These are phyloP conservation scores for Penicillium steckii DNA, from an alignment of 495 filamentous ascomycete genomes.

Conservation along the genomic window DNA sequence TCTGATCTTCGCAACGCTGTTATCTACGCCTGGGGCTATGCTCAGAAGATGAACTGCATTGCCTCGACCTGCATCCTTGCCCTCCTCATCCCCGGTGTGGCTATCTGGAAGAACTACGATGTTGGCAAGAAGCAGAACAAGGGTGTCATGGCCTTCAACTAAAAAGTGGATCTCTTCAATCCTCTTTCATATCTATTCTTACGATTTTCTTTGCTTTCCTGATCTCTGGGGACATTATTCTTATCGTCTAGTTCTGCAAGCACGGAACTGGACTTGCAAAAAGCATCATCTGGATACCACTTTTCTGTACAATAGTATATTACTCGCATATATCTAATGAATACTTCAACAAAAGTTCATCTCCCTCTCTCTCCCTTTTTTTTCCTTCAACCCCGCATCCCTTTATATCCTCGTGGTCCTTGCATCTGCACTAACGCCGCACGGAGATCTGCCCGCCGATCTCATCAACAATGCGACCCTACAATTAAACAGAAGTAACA, in stretches of 20 bases:
- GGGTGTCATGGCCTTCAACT: conserved; percentile 34
- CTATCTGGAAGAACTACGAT: conserved; percentile 45
- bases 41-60: conserved; percentile 56
- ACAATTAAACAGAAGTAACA: conserved; percentile 9
- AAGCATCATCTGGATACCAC: too few relatives aligned
- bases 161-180: not conserved
- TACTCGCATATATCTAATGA: too few relatives aligned
- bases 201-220: not conserved
- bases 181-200: not conserved
- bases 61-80: conserved; percentile 44
- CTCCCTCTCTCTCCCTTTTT: too few relatives aligned
- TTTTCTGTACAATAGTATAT: too few relatives aligned
- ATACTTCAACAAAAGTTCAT: too few relatives aligned
- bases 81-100: conserved; percentile 37
- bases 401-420: conserved; percentile 1
- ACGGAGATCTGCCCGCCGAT: conserved; percentile 10
- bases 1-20: conserved; percentile 54
- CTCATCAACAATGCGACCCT: conserved; percentile 21
- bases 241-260: not conserved
- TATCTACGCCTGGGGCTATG: conserved; percentile 56
- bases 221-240: not conserved
- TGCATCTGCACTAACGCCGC: conserved; percentile 17
- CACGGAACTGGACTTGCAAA: too few relatives aligned
- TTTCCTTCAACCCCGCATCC: conserved; percentile 7
- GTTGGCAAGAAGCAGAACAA: conserved; percentile 49